phyloP scores from a whole-genome alignment of 2,329 filamentous ascomycete genomes.

The Helminthosporium solani region DNA sequence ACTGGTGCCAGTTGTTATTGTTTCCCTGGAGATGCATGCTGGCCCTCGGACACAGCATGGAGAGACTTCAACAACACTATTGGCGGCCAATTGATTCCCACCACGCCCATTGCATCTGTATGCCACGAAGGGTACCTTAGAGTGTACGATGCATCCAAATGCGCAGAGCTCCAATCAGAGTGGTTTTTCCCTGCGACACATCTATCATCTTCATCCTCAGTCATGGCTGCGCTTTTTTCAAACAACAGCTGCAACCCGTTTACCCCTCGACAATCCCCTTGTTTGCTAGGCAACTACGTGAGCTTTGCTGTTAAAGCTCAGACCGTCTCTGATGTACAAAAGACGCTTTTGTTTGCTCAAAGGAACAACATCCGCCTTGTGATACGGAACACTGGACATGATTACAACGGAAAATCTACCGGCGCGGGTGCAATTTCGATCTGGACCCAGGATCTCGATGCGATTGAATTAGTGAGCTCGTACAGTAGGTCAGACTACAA shows the following conservation, averaged over 20 bases:
- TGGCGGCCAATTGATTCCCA: slow-evolving; percentile 33
- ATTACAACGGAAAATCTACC: slow-evolving; percentile 18
- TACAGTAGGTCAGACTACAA: slow-evolving; percentile 7
- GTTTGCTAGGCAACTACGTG: slow-evolving; percentile 25
- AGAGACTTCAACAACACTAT: slow-evolving; percentile 31
- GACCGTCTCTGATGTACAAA: slow-evolving; percentile 14
- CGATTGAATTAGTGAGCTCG: slow-evolving; percentile 5
- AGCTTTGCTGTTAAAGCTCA: slow-evolving; percentile 22
- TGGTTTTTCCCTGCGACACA: background rate
- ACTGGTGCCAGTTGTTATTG: background rate
- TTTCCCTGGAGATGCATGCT: slow-evolving; percentile 1
- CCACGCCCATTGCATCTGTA: slow-evolving; percentile 34
- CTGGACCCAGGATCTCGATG: slow-evolving; percentile 22
- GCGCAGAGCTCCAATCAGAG: background rate
- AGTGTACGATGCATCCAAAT: background rate
- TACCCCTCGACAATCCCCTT: slow-evolving; percentile 15
- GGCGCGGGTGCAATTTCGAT: slow-evolving; percentile 14
- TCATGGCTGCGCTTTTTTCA: slow-evolving; percentile 26
- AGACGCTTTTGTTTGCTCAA: slow-evolving; percentile 13
- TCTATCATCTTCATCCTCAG: slow-evolving; percentile 18
- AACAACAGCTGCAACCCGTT: slow-evolving; percentile 29
- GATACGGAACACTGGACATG: slow-evolving; percentile 21
- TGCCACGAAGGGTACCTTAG: slow-evolving; percentile 22
- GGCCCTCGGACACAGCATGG: slow-evolving; percentile 16
- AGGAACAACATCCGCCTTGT: slow-evolving; percentile 18